Conservation (phyloP, 495 filamentous ascomycete species). For the Aspergillus carlsbadensis region DNA sequence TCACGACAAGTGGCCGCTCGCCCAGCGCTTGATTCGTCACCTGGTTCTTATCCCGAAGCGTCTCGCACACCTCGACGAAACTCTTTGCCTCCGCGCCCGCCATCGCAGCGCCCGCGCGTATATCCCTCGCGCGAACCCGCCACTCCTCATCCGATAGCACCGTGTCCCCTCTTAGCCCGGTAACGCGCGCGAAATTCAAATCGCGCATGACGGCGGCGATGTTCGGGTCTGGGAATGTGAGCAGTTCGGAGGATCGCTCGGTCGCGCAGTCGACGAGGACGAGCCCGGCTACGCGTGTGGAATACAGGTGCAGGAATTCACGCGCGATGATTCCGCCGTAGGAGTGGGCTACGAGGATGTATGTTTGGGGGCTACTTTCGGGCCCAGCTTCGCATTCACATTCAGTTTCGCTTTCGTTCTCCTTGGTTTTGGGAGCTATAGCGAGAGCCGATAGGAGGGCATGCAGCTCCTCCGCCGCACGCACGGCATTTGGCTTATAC, state of each 20-base stretch:
- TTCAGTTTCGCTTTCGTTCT: too few species aligned
- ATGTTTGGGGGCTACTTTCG: constrained; percentile 35
- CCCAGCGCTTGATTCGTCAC: constrained; percentile 30
- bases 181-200: constrained; percentile 33
- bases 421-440: too few species aligned
- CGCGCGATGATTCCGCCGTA: constrained; percentile 53
- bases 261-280: constrained; percentile 40
- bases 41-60: constrained; percentile 33
- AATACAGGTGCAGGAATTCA: constrained; percentile 40
- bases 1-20: constrained; percentile 35
- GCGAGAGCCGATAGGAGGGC: constrained; percentile 24
- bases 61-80: constrained; percentile 23
- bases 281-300: constrained; percentile 34
- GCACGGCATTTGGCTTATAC: not conserved
- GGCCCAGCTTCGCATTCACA: too few species aligned
- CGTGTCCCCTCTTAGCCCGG: constrained; percentile 26
- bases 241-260: constrained; percentile 34
- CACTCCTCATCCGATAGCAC: constrained; percentile 35
- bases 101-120: constrained; percentile 21
- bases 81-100: constrained; percentile 17
- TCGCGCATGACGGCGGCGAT: constrained; percentile 31
- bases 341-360: constrained; percentile 49
- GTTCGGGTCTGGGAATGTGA: constrained; percentile 30
- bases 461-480: constrained; percentile 33
- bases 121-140: constrained; percentile 34